Evolutionary conservation across 129 eudicot species (phyloP), one percentile per base, ranked within the genome.

Genomic region (Escallonia rubra): DNA sequence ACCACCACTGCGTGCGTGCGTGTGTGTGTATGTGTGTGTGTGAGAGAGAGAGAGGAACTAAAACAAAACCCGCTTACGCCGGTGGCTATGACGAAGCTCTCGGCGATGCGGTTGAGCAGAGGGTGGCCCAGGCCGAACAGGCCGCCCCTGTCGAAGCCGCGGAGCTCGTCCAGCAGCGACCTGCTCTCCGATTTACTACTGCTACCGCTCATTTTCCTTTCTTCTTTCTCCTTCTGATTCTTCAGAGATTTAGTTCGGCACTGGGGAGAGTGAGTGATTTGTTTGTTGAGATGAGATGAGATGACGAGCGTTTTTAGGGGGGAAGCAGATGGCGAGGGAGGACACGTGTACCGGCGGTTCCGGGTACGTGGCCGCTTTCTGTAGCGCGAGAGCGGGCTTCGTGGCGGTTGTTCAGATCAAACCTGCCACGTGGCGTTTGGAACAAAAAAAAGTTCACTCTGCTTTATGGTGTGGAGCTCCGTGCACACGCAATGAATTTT

Each of bases 121-220:
- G 98, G 98, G 38, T 92, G 98, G 7, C 98, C 98, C 8, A 92
- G 78, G 75, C 88, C 98, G 55, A 88, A 80, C 4, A 79, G 52
- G 0, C 85, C 82, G 2, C 73, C 79, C 66, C 84, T 92, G 51
- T 92, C 91, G 42, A 77, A 85, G 77, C 81, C 70, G 38, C 86
- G 72, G 2, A 88, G 69, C 70, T 91, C 97, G 80, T 91, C 96
- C 38, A 91, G 8, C 75, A 87, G 55, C 15, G 97, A 79, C 61
- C 95, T 61, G 0, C 74, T 84, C 70, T 86, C 95, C 84, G 84
- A 68, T 69, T 80, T 84, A 55, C 81, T 76, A 0, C 61, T 48
- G 14, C 14, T n/a, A 54, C 6, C 14, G 4, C 6, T 48, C 13
- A 5, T 16, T 3, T 61, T 44, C 40, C 7, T 41, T 63, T 13